These are phyloP conservation scores for Fraxinus latifolia DNA, from an alignment of 305 asterid species.

Conservation along the genomic window DNA sequence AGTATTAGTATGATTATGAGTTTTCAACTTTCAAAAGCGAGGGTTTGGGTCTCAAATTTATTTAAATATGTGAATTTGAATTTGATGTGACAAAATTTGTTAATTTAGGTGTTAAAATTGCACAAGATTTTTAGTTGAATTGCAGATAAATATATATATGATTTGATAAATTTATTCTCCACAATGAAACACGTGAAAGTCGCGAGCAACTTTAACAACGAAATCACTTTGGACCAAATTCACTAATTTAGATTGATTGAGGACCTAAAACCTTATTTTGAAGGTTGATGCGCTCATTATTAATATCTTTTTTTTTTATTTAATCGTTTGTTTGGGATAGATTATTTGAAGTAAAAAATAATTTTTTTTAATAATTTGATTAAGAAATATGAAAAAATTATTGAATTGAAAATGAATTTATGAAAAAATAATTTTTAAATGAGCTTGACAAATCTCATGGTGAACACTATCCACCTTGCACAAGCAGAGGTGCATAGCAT, in stretches of 20 bases:
- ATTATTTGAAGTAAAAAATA: neutral
- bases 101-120: neutral
- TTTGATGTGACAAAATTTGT: neutral
- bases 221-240: neutral
- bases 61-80: neutral
- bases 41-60: too few relatives aligned
- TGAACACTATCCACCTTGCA: neutral
- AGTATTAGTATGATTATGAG: neutral
- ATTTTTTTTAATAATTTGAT: neutral
- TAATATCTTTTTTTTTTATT: neutral
- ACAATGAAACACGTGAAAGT: too few relatives aligned
- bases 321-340: neutral
- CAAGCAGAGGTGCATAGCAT: neutral
- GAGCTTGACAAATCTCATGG: neutral
- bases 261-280: neutral
- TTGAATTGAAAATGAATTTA: neutral
- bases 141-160: neutral
- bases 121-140: neutral
- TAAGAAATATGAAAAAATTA: neutral
- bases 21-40: too few relatives aligned
- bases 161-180: neutral
- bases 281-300: neutral
- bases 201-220: neutral
- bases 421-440: neutral
- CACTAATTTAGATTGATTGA: neutral